Conservation (phyloP, 805 yeast species). For the Saccharomycopsis malanga region DNA sequence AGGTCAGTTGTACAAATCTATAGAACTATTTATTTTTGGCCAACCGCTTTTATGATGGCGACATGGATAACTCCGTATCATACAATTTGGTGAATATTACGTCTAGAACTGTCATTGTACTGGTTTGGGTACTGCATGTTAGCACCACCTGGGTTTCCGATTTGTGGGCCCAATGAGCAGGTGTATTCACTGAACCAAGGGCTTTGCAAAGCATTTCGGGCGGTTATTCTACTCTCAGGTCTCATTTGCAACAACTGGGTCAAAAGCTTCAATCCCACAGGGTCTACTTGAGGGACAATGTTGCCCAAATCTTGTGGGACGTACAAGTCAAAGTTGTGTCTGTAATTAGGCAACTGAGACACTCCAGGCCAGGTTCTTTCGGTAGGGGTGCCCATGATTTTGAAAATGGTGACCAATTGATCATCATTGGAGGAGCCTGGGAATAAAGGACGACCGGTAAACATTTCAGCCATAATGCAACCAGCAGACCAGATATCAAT, state of each 20-base stretch:
- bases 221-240: slow-evolving; percentile 47
- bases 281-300: slow-evolving; percentile 62
- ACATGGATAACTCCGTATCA: too few species aligned
- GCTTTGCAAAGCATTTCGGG: slow-evolving; percentile 45
- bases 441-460: slow-evolving; percentile 93
- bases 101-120: not conserved
- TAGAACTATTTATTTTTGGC: too few species aligned
- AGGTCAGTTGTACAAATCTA: too few species aligned
- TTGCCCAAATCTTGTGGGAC: slow-evolving; percentile 79
- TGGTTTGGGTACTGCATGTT: slow-evolving; percentile 2
- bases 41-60: too few species aligned
- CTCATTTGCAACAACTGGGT: slow-evolving; percentile 52
- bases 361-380: slow-evolving; percentile 98
- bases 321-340: slow-evolving; percentile 75
- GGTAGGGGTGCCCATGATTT: slow-evolving; percentile 93
- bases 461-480: slow-evolving; percentile 96
- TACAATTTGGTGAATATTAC: not conserved
- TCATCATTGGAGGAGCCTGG: slow-evolving; percentile 97
- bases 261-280: slow-evolving; percentile 60
- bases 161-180: slow-evolving; percentile 2
- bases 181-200: slow-evolving; percentile 73
- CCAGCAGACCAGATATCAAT: slow-evolving; percentile 99
- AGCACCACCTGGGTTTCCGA: not conserved
- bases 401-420: slow-evolving; percentile 84
- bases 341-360: slow-evolving; percentile 79